Evolutionary conservation across 768 basidiomycete genomes (phyloP), one percentile per base, ranked within the genome.

Genomic region (Russula earlei): DNA sequence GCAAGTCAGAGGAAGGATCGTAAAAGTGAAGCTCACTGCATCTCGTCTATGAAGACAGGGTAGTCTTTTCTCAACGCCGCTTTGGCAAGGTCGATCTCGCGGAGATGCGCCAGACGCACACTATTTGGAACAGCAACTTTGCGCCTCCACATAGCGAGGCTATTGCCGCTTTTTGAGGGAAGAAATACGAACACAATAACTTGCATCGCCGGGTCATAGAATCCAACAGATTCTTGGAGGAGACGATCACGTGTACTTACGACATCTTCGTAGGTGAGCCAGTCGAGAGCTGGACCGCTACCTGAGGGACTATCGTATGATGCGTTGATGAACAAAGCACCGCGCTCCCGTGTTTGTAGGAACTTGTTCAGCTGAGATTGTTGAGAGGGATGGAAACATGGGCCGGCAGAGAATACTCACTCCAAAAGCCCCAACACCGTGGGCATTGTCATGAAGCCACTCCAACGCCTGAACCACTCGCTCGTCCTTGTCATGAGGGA

Each of bases 111-210:
- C 19, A 58, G 36, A 41, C 55, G 55, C 7, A 58, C 49, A 50
- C 55, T 57, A 29, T 54, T 40, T 7, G 59, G 59, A 12, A 62
- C 62, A 15, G 52, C 9, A 36, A 62, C 49, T 37, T 58, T 61
- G 22, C 60, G 62, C 41, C 62, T 61, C 62, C 62, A 62, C 59
- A 62, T 62, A 10, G 62, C 62, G 33, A 61, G 55, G 45, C 62
- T 62, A 33, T 62, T 62, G n/a, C 62, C 60, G n/a, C 38, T 61
- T 53, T 57, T 61, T 36, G 62, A 62, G 14, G 62, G 62, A 34
- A 62, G 62, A 42, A 62, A 47, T 22, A 62, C 60, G 42, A 62
- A 62, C 15, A 62, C 62, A 9, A 54, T 31, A 14, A 52, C 55
- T 33, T 61, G 55, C 52, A 31, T 48, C 22, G 33, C 52, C 5